Evolutionary conservation across 1,284 basidiomycete genomes (phyloP).

Genomic region (Athelia sp.): DNA sequence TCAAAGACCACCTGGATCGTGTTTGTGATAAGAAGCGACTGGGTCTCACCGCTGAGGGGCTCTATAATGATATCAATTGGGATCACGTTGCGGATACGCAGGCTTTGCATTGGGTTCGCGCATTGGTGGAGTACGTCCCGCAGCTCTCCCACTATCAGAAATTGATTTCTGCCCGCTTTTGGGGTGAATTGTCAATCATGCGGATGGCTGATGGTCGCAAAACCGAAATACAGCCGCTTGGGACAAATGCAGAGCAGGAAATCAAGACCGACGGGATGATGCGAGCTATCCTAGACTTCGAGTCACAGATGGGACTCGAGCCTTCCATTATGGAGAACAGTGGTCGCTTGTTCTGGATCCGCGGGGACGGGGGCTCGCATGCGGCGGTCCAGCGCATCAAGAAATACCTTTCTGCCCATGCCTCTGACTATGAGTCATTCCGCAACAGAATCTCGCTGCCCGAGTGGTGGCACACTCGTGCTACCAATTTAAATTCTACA

Average conservation of each 20-base stretch:
- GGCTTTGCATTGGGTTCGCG: slow-evolving; percentile 6
- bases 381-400: slow-evolving; percentile 9
- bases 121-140: slow-evolving; percentile 5
- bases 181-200: slow-evolving; percentile 7
- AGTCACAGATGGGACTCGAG: slow-evolving; percentile 11
- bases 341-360: slow-evolving; percentile 3
- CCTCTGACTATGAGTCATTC: background rate
- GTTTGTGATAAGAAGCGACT: slow-evolving; percentile 6
- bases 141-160: slow-evolving; percentile 1
- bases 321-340: slow-evolving; percentile 3
- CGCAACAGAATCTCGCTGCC: background rate
- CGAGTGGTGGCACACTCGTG: background rate
- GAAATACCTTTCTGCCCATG: slow-evolving; percentile 5
- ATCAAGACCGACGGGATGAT: slow-evolving; percentile 11
- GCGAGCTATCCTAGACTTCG: slow-evolving; percentile 9
- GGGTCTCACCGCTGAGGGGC: slow-evolving; percentile 6
- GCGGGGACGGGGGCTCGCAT: slow-evolving; percentile 11
- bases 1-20: slow-evolving; percentile 2
- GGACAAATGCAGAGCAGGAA: slow-evolving; percentile 11
- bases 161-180: background rate
- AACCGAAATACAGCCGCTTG: slow-evolving; percentile 9
- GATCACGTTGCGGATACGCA: slow-evolving; percentile 1
- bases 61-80: slow-evolving; percentile 10
- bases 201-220: slow-evolving; percentile 2
- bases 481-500: background rate